A percentile compares a stretch with the other conserved stretches of the same genome.
Evolutionary conservation across 345 rosid species (phyloP).

Genomic region (Salix dunnii): DNA sequence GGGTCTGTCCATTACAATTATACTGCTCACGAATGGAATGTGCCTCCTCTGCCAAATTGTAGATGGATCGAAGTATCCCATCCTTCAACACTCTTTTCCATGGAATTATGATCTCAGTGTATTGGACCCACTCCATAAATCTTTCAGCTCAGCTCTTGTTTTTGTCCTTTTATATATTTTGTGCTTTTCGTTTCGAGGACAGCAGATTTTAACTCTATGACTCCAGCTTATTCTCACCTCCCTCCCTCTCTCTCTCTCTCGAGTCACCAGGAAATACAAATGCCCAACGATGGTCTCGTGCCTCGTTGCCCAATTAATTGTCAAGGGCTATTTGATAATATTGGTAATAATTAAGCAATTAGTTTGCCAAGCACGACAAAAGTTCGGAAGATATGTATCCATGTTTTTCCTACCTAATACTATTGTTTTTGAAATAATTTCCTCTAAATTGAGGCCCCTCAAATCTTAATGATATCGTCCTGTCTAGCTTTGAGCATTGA

Average conservation of each 20-base stretch:
- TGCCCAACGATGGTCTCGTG: too few species aligned
- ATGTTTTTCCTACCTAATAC: too few species aligned
- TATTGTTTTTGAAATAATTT: too few species aligned
- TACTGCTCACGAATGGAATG: conserved; percentile 35
- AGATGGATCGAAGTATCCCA: conserved; percentile 9
- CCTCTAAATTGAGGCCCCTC: background rate
- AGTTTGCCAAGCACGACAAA: background rate
- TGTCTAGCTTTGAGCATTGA: too few species aligned
- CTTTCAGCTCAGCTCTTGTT: background rate
- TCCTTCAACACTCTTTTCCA: conserved; percentile 1
- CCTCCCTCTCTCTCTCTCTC: too few species aligned
- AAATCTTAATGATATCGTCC: background rate
- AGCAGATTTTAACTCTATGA: background rate
- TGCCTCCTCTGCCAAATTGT: conserved; percentile 19
- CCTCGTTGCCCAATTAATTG: background rate
- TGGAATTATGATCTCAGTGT: background rate
- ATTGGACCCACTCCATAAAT: conserved; percentile 11
- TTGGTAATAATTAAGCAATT: background rate
- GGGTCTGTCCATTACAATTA: conserved; percentile 16
- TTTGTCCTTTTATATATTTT: background rate
- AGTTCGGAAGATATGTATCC: background rate
- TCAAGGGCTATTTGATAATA: background rate
- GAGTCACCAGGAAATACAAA: too few species aligned
- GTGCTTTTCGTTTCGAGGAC: background rate
- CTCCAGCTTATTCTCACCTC: background rate